Base-by-base conservation (phyloP, 2,329 filamentous ascomycete genomes). In the Calonectria pseudoturangicola region DNA sequence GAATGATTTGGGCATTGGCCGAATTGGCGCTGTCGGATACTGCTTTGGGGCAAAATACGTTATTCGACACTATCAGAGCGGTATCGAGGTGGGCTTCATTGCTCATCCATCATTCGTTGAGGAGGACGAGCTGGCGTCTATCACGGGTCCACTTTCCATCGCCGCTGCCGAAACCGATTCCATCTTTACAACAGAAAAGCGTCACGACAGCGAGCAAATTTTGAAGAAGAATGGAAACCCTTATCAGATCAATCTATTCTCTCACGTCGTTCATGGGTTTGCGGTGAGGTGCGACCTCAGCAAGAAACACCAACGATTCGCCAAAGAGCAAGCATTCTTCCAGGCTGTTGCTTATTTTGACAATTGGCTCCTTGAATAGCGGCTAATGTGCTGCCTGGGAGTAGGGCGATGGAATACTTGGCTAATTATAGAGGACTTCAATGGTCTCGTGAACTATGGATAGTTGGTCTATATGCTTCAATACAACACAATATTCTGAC, bases 161-260 rank as follows among this genome's bases (percentile, higher is more conserved):
- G 87, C 92, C 50, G 92, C 88, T 4, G 88, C 87, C 76, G 91
- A 94, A 86, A 91, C 87, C 21, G 92, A 94, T 80, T 18, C 73
- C 10, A 92, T 93, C 81, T 94, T 94, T 86, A 88, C 92, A 1
- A 77, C 86, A 13, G 87, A 93, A 79, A 89, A 91, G 83, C 89
- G 93, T 68, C 88, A 93, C 86, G 85, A 89, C 79, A 91, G 89
- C 18, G 92, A 94, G 82, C 87, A 85, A 15, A 92, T 92, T 72
- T 87, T 94, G 51, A 71, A 72, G 18, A 86, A 91, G 81, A 86
- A 85, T 4, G 88, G 87, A 27, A 83, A 87, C 56, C 89, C 90
- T 27, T 97, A 94, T 85, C 94, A 97, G 85, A 93, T 97, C 82
- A 94, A 89, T 82, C 86, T 97, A 8, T 97, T 91, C 87, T 91